Base-by-base conservation (phyloP, 2,329 filamentous ascomycete species). In the Aschersonia sp. region DNA sequence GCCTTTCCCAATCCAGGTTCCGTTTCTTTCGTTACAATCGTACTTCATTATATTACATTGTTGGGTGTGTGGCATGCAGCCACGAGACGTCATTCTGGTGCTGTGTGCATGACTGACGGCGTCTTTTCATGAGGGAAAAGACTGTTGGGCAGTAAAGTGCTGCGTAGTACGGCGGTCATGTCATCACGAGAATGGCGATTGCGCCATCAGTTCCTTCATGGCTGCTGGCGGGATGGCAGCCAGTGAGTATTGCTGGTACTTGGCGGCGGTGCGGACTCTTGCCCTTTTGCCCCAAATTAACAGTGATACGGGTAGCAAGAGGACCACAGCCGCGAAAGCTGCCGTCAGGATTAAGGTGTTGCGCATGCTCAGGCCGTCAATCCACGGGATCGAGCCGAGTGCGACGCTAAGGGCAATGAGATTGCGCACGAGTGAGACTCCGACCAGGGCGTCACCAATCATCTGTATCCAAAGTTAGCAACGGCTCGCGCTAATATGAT, bases 401-500 rank as follows among this genome's bases (percentile, higher is more conserved):
- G 52, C 47, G 4, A 58, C 47, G 3, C 48, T 48, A 20, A 58
- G 50, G 9, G 53, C 52, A 29, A 53, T 38, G 6, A 50, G 52
- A 45, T 59, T 58, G 12, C 57, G 57, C 5, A 56, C 45, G 30
- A 58, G 57, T 2, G 52, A 49, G 6, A 58, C 47, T 12, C 49
- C 50, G 1, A 57, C 54, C 7, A 59, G 51, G 4, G 54, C 54
- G 43, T 54, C 50, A 4, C 53, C 57, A 4, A 57, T 56, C 5
- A 59, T 50, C 57, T 59, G 44, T 31, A 9, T 9, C 20, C 0
- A 7, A 20, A 50, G 45, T 50, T 43, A 6, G 30, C 40, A 4
- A 40, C n/a, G 31, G 35, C 5, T 9, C 20, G 20, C 20, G 20
- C 20, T 20, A 20, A 20, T 20, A 20, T 20, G 20, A 20, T 20